These are phyloP conservation scores for Quercus dentata DNA, from an alignment of 306 rosid species.

Conservation along the genomic window DNA sequence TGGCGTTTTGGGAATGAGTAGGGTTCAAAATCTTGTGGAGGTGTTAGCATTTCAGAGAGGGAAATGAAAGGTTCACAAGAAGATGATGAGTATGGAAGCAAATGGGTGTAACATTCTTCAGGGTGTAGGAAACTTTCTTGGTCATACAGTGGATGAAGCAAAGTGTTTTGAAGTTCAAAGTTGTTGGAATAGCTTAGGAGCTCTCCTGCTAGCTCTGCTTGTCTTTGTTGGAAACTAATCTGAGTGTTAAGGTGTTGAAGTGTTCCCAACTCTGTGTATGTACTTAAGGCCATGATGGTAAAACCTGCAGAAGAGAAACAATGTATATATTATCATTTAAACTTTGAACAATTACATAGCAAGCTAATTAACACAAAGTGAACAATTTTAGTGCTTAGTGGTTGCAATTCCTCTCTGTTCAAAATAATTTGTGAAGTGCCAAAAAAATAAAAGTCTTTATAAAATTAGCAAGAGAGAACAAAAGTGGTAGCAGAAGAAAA, in stretches of 20 bases:
- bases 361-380: too few relatives aligned
- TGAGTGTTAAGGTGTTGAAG: constrained; percentile 19
- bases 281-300: constrained; percentile 24
- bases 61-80: not conserved
- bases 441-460: not conserved
- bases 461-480: too few relatives aligned
- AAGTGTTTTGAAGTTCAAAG: not conserved
- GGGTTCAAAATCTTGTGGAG: not conserved
- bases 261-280: constrained; percentile 19
- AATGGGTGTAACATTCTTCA: constrained; percentile 1
- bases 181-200: not conserved
- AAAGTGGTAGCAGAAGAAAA: too few relatives aligned
- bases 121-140: not conserved
- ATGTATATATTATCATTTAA: not conserved
- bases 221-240: constrained; percentile 8
- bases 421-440: too few relatives aligned
- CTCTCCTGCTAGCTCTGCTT: not conserved
- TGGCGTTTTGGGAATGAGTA: constrained; percentile 32
- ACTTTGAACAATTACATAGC: too few relatives aligned
- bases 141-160: not conserved
- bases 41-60: constrained; percentile 1
- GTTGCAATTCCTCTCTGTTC: too few relatives aligned
- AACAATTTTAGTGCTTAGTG: too few relatives aligned
- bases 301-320: not conserved
- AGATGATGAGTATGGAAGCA: not conserved